A percentile compares a stretch with the other conserved stretches of the same genome.
These are phyloP conservation scores for Starmerella bacillaris DNA, from an alignment of 805 yeast genomes.

Conservation along the genomic window DNA sequence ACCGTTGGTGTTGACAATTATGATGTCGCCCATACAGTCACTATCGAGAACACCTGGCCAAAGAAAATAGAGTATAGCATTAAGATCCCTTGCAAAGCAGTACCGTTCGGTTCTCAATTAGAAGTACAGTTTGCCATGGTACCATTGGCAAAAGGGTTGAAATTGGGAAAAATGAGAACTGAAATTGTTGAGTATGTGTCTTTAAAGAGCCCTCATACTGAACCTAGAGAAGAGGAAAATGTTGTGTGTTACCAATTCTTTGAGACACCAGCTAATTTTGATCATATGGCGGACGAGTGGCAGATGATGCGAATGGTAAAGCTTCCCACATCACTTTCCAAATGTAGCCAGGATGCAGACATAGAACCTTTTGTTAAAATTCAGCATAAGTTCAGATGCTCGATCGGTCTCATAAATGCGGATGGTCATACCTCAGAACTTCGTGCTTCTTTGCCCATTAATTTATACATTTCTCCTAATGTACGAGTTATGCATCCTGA, in stretches of 20 bases:
- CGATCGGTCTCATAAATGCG: constrained; percentile 59
- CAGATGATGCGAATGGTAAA: constrained; percentile 41
- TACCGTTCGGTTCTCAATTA: constrained; percentile 69
- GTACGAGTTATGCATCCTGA: constrained; percentile 44
- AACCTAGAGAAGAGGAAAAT: constrained; percentile 45
- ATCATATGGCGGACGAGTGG: constrained; percentile 41
- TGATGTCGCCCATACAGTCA: constrained; percentile 77
- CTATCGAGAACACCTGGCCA: constrained; percentile 93
- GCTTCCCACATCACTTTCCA: constrained; percentile 55
- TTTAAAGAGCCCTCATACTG: constrained; percentile 36
- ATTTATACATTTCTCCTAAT: constrained; percentile 62
- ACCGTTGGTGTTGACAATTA: constrained; percentile 75
- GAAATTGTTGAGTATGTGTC: constrained; percentile 50
- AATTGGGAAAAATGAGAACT: constrained; percentile 54
- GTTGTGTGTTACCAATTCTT: constrained; percentile 34
- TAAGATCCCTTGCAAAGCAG: constrained; percentile 70
- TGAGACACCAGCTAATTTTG: constrained; percentile 25
- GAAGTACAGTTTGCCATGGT: constrained; percentile 54
- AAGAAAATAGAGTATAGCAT: constrained; percentile 76
- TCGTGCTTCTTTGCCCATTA: constrained; percentile 74
- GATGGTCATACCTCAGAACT: constrained; percentile 88
- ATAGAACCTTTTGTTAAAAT: constrained; percentile 54
- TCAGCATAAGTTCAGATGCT: constrained; percentile 73
- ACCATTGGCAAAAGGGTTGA: constrained; percentile 67
- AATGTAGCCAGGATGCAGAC: constrained; percentile 76